Conservation (phyloP, 2,329 filamentous ascomycete genomes). For the Aspergillus flavus region DNA sequence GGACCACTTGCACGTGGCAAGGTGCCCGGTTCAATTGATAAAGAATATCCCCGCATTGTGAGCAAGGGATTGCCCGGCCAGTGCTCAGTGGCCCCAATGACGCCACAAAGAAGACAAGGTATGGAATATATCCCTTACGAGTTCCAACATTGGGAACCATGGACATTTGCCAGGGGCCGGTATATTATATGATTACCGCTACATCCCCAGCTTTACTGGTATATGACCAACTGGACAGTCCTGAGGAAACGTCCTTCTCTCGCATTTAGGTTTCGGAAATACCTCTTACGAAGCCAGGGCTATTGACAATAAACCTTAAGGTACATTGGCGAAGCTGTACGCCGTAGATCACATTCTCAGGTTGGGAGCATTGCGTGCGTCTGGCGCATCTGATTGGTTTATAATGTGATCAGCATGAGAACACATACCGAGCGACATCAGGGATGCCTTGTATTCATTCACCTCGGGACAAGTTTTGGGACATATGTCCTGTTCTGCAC, state of each 20-base stretch:
- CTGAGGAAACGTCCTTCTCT: neutral
- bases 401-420: neutral
- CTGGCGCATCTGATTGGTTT: neutral
- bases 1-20: neutral
- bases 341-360: neutral
- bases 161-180: no score
- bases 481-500: neutral
- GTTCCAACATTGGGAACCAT: no score
- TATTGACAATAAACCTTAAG: neutral
- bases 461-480: neutral
- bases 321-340: neutral
- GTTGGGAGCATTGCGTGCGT: neutral
- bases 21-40: neutral
- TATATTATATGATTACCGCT: no score
- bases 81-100: no score
- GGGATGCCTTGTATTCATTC: neutral
- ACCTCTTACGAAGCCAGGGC: neutral
- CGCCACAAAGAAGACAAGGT: no score
- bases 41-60: neutral
- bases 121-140: no score
- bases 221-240: neutral
- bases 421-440: neutral
- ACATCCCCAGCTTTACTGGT: neutral
- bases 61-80: no score
- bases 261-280: neutral